Conservation (phyloP, 75 land plant genomes). For the Gnetum montanum region DNA sequence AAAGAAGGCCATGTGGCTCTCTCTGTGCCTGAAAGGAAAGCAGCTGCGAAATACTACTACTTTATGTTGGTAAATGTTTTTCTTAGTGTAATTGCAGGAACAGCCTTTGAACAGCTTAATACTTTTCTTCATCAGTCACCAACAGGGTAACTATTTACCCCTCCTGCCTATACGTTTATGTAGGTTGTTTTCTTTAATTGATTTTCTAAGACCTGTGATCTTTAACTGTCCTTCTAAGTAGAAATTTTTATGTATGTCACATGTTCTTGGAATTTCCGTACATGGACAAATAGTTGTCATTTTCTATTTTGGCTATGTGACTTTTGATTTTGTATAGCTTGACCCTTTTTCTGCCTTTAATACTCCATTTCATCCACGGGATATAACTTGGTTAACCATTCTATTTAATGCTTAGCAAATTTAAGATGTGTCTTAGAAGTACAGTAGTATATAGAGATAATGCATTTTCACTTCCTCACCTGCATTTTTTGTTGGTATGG, state of each 20-base stretch:
- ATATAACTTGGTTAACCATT: background rate
- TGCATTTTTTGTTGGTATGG: too few relatives aligned
- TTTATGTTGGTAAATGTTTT: slow-evolving; percentile 65
- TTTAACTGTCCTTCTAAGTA: too few relatives aligned
- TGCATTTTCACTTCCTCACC: background rate
- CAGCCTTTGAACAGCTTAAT: slow-evolving; percentile 54
- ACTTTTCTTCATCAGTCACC: slow-evolving; percentile 38
- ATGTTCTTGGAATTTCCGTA: too few relatives aligned
- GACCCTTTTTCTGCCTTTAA: too few relatives aligned
- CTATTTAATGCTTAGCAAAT: too few relatives aligned
- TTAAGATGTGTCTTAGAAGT: too few relatives aligned
- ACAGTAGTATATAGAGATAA: background rate
- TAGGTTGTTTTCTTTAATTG: too few relatives aligned
- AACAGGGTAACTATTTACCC: slow-evolving; percentile 18
- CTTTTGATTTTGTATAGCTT: too few relatives aligned
- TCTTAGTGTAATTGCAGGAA: slow-evolving; percentile 49
- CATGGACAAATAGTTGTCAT: too few relatives aligned
- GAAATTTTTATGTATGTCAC: too few relatives aligned
- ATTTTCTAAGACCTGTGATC: too few relatives aligned
- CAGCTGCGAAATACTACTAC: slow-evolving; percentile 41
- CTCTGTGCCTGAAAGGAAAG: slow-evolving; percentile 38
- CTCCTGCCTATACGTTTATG: background rate
- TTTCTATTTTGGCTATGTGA: too few relatives aligned
- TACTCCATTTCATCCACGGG: background rate
- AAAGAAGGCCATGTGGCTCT: slow-evolving; percentile 45